Percentiles rank a stretch among this genome's conserved stretches.
phyloP scores from a whole-genome alignment of 2,329 filamentous ascomycete genomes.

The Penicillium fuscoglaucum region DNA sequence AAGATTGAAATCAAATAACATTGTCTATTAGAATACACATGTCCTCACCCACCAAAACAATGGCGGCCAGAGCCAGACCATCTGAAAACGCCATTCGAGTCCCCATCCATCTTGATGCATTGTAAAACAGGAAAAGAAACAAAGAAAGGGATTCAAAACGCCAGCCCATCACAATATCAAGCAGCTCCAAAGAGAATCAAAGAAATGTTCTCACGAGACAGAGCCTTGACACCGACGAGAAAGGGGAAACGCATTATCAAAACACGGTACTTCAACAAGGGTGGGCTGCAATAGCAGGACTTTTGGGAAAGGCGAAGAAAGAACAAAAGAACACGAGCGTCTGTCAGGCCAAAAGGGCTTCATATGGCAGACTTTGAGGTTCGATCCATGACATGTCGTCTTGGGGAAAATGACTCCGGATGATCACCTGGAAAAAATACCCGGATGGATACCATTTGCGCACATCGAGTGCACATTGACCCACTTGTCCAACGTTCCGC shows the following conservation, averaged over 20 bases:
- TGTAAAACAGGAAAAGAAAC: slow-evolving; percentile 9
- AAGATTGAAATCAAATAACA: slow-evolving; percentile 4
- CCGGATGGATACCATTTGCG: slow-evolving; percentile 14
- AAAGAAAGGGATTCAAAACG: slow-evolving; percentile 6
- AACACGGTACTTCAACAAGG: not conserved
- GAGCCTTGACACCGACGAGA: not conserved
- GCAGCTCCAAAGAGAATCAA: not conserved
- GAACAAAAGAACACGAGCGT: not conserved
- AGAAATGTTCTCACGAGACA: not conserved
- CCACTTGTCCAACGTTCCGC: not conserved
- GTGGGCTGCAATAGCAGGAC: not conserved
- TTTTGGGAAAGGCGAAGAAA: not conserved
- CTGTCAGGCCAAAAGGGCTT: not conserved
- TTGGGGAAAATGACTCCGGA: slow-evolving; percentile 21
- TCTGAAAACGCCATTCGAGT: slow-evolving; percentile 23
- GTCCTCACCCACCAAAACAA: slow-evolving; percentile 10
- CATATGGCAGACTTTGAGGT: not conserved
- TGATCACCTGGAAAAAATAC: not conserved
- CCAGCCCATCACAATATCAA: not conserved
- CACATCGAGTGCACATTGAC: slow-evolving; percentile 1
- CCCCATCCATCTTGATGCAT: slow-evolving; percentile 24
- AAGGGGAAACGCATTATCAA: not conserved
- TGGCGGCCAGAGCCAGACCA: slow-evolving; percentile 15
- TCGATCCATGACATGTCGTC: not conserved
- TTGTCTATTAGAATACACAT: slow-evolving; percentile 25